Evolutionary conservation across 805 yeast genomes (phyloP).

Genomic region (Clavispora fructus): DNA sequence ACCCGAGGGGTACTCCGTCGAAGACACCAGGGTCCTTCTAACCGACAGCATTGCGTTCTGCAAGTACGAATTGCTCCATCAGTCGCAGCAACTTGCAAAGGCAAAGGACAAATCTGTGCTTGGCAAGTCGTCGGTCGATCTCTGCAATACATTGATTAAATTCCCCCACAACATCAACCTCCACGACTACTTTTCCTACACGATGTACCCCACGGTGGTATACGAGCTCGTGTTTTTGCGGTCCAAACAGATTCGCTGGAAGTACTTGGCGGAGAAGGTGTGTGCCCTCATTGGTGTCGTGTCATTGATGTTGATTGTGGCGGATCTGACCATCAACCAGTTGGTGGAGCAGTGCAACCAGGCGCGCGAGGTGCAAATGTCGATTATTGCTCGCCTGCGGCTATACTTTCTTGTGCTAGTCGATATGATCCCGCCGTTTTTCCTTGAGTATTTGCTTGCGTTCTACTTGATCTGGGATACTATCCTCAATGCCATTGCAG

Average conservation of each 20-base stretch:
- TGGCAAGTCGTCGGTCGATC: constrained; percentile 6
- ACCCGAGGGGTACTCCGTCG: constrained; percentile 26
- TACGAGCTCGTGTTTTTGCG: constrained; percentile 82
- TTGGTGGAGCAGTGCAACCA: constrained; percentile 54
- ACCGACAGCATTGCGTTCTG: constrained; percentile 60
- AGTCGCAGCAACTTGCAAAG: constrained; percentile 29
- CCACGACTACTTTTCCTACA: constrained; percentile 63
- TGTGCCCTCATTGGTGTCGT: constrained; percentile 86
- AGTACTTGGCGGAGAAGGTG: constrained; percentile 61
- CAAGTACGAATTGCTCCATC: constrained; percentile 61
- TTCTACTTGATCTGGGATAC: constrained; percentile 96
- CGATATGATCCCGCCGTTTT: constrained; percentile 77
- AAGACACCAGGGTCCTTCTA: constrained; percentile 5
- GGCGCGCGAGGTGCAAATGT: constrained; percentile 38
- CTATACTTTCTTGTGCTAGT: constrained; percentile 56
- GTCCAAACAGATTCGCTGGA: constrained; percentile 62
- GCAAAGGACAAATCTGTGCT: constrained; percentile 10
- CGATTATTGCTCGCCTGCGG: constrained; percentile 40
- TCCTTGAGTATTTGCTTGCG: constrained; percentile 66
- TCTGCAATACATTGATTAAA: constrained; percentile 13
- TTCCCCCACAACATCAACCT: constrained; percentile 75
- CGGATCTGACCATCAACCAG: constrained; percentile 75
- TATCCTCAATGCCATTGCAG: constrained; percentile 85
- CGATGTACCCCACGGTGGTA: constrained; percentile 87
- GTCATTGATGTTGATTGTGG: constrained; percentile 70